Conservation (phyloP, 1,284 basidiomycete species). For the Ustilago trichophora region DNA sequence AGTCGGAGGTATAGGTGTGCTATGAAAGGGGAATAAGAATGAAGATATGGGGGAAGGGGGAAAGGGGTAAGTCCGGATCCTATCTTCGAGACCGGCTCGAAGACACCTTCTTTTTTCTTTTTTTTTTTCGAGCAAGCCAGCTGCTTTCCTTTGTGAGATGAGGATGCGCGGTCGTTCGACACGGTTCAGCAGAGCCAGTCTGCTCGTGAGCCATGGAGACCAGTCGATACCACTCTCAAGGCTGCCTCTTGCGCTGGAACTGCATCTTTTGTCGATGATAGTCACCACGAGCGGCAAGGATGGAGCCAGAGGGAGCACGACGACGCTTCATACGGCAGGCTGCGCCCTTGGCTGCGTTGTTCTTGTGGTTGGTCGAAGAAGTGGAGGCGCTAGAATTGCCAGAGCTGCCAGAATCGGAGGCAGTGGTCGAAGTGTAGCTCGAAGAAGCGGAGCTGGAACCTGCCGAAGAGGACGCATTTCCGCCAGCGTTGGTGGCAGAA, state of each 20-base stretch:
- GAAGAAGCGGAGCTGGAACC: not conserved
- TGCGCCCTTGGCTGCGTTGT: no score
- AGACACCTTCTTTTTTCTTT: no score
- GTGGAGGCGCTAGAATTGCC: not conserved
- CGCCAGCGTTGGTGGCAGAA: not conserved
- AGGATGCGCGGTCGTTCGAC: no score
- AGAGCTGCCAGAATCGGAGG: no score
- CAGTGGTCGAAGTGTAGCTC: not conserved
- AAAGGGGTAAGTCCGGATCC: no score
- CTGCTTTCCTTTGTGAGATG: no score
- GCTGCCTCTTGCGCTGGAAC: conserved; percentile 4
- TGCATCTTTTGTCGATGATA: conserved; percentile 18
- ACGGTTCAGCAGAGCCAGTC: no score
- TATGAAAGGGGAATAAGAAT: no score
- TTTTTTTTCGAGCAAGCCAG: conserved; percentile 1
- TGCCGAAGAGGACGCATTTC: conserved; percentile 1
- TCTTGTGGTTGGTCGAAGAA: conserved; percentile 1
- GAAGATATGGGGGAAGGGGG: no score
- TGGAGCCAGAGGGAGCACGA: conserved; percentile 12
- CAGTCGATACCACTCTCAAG: no score
- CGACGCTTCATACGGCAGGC: conserved; percentile 18
- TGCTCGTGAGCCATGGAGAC: not conserved
- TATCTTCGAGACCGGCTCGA: conserved; percentile 4
- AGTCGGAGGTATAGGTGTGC: no score
- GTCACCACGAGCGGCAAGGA: conserved; percentile 20